Evolutionary conservation across 1,284 basidiomycete genomes (phyloP).

Genomic region (Ceratobasidium sp.): DNA sequence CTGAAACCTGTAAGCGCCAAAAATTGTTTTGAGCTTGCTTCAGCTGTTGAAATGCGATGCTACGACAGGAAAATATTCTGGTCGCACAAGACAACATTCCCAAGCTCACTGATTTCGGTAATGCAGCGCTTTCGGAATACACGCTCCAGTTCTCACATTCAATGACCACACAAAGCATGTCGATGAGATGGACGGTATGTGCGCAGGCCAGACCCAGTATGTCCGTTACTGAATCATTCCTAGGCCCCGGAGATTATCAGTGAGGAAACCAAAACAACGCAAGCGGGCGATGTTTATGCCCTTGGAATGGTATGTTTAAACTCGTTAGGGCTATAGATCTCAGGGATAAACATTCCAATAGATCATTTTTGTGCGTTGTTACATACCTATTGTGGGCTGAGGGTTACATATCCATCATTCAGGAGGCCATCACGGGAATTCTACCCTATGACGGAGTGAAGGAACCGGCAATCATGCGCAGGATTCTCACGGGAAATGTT

Average conservation of each 20-base stretch:
- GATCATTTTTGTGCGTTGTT: background rate
- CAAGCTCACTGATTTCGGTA: slow-evolving; percentile 14
- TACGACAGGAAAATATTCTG: background rate
- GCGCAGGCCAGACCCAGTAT: background rate
- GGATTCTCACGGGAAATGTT: too few species aligned
- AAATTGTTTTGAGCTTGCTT: background rate
- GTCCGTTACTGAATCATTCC: background rate
- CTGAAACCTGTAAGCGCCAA: slow-evolving; percentile 9
- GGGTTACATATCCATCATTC: too few species aligned
- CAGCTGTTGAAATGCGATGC: background rate
- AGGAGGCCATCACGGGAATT: too few species aligned
- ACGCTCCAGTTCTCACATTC: slow-evolving; percentile 12
- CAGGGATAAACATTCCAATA: background rate
- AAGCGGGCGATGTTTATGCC: slow-evolving; percentile 4
- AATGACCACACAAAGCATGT: background rate
- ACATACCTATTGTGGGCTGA: background rate
- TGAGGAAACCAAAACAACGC: background rate
- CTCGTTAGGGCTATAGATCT: background rate
- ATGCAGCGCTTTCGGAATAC: background rate
- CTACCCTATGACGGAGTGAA: too few species aligned
- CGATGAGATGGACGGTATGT: slow-evolving; percentile 3
- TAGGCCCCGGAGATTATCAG: slow-evolving; percentile 10
- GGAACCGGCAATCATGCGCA: too few species aligned
- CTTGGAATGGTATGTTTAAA: slow-evolving; percentile 27
- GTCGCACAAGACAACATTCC: background rate